Percentiles rank a stretch among this genome's conserved stretches.
Evolutionary conservation across 2,329 filamentous ascomycete species (phyloP).

Genomic region (Fusarium sp.): DNA sequence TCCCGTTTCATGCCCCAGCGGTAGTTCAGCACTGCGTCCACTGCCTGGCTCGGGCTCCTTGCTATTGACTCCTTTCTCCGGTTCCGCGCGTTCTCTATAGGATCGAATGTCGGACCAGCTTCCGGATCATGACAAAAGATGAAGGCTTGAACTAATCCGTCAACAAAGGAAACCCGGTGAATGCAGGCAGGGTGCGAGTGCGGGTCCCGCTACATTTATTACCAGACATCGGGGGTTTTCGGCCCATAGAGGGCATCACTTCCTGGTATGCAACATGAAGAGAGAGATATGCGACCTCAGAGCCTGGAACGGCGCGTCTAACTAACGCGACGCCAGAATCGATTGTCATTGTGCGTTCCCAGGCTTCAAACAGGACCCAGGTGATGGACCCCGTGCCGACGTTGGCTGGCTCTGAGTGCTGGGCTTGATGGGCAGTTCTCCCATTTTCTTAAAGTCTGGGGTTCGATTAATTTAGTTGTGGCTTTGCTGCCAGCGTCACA

Average conservation of each 20-base stretch:
- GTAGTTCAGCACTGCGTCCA: conserved; percentile 32
- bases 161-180: conserved; percentile 18
- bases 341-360: conserved; percentile 36
- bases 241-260: conserved; percentile 20
- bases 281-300: conserved; percentile 11
- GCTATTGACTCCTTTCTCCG: conserved; percentile 33
- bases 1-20: conserved; percentile 39
- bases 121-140: conserved; percentile 19
- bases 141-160: conserved; percentile 4
- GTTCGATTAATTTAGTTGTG: conserved; percentile 28
- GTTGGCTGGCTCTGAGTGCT: conserved; percentile 40
- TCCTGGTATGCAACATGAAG: conserved; percentile 31
- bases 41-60: conserved; percentile 36
- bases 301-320: conserved; percentile 16
- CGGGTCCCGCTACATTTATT: conserved; percentile 17
- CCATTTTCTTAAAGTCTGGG: conserved; percentile 36
- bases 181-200: conserved; percentile 7
- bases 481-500: conserved; percentile 26
- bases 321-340: conserved; percentile 21
- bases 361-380: conserved; percentile 23
- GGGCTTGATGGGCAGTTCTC: conserved; percentile 10
- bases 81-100: conserved; percentile 21
- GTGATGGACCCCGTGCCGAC: conserved; percentile 35
- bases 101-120: conserved; percentile 33
- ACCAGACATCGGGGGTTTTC: conserved; percentile 32